Percentiles rank a stretch among this genome's conserved stretches.
Evolutionary conservation across 495 filamentous ascomycete genomes (phyloP).

Genomic region (Acidomyces sp.): DNA sequence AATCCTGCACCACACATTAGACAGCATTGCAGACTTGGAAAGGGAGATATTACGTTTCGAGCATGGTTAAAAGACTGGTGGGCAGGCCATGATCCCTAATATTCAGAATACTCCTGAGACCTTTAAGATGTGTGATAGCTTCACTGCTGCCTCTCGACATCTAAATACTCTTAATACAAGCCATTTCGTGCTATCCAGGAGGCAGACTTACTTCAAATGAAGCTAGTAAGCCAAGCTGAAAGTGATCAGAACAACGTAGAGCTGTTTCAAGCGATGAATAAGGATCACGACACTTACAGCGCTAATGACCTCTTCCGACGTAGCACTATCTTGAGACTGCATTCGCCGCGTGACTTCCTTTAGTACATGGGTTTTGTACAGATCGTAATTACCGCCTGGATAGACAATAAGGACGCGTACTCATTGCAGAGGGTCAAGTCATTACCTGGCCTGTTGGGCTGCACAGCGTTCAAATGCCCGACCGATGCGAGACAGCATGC

Average conservation of each 20-base stretch:
- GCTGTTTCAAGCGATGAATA: no score
- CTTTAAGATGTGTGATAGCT: neutral
- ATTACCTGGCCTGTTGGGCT: neutral
- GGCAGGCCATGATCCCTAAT: neutral
- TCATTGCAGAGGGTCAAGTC: no score
- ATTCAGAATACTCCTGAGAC: neutral
- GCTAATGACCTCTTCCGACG: neutral
- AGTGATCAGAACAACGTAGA: no score
- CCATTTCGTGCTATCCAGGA: neutral
- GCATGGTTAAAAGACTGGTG: neutral
- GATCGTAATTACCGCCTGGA: neutral
- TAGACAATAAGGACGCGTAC: no score
- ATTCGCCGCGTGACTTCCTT: neutral
- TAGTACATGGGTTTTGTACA: neutral
- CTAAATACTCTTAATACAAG: neutral
- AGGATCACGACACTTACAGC: no score
- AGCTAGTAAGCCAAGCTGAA: neutral
- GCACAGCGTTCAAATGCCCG: slow-evolving; percentile 1
- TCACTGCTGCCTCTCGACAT: neutral
- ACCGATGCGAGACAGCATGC: slow-evolving; percentile 1
- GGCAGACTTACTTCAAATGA: neutral
- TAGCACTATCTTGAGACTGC: neutral
- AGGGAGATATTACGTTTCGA: slow-evolving; percentile 1
- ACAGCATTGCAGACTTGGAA: no score
- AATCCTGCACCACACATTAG: no score